These are phyloP conservation scores for Lasiodiplodia hormozganensis DNA, from an alignment of 2,329 filamentous ascomycete species.

Conservation along the genomic window DNA sequence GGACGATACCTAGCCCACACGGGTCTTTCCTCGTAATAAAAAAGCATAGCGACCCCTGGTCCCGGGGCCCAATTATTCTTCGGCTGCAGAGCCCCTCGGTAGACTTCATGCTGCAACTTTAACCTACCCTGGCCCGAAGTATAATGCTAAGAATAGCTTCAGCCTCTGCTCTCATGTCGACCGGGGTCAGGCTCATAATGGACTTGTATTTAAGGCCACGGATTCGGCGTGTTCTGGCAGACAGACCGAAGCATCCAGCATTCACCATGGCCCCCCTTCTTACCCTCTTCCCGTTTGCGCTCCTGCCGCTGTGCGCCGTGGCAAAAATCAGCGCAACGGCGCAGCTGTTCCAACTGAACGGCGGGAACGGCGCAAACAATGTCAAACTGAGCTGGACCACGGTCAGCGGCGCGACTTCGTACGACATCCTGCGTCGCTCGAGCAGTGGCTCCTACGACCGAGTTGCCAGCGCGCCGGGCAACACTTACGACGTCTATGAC, in stretches of 20 bases:
- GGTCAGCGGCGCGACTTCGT: conserved; percentile 29
- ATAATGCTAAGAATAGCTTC: conserved; percentile 2
- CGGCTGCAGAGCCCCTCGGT: neutral
- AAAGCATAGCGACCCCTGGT: too few species aligned
- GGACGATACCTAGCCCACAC: too few species aligned
- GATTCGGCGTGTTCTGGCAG: neutral
- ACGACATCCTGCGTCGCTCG: conserved; percentile 30
- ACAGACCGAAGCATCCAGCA: neutral
- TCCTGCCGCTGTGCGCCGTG: neutral
- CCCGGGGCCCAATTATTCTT: neutral
- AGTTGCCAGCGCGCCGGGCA: conserved; percentile 30
- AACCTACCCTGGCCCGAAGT: neutral
- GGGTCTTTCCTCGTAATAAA: too few species aligned
- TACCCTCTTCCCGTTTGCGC: neutral
- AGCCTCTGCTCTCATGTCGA: neutral
- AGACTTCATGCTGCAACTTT: conserved; percentile 1
- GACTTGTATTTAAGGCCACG: neutral
- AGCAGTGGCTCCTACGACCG: conserved; percentile 28
- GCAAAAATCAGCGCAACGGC: conserved; percentile 32
- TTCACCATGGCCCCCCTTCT: neutral
- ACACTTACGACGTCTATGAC: conserved; percentile 31
- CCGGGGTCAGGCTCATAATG: neutral
- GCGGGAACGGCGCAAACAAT: conserved; percentile 31
- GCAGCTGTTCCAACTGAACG: conserved; percentile 33
- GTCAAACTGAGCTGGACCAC: conserved; percentile 32